A percentile compares a stretch with the other conserved stretches of the same genome.
Evolutionary conservation across 352 stramenopile genomes (phyloP).

Genomic region (Aphanomyces euteiches): DNA sequence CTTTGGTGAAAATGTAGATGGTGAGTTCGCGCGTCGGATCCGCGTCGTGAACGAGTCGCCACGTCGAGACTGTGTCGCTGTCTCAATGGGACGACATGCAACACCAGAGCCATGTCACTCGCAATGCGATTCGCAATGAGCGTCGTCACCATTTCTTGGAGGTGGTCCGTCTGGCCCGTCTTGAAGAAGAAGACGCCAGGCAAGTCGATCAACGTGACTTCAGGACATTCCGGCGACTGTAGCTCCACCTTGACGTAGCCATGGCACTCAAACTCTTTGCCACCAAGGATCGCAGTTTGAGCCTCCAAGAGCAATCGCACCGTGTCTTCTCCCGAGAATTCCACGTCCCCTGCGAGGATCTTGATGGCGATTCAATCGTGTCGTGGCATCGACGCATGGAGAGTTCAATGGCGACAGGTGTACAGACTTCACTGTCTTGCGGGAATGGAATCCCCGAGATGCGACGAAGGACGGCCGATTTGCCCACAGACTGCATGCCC

Average conservation of each 20-base stretch:
- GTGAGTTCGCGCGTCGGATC: slow-evolving; percentile 3
- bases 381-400: slow-evolving; percentile 1
- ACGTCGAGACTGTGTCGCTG: background rate
- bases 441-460: slow-evolving; percentile 14
- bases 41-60: slow-evolving; percentile 5
- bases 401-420: slow-evolving; percentile 16
- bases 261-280: slow-evolving; percentile 18
- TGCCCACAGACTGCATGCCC: slow-evolving; percentile 21
- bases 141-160: background rate
- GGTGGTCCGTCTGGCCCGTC: background rate
- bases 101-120: background rate
- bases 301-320: background rate
- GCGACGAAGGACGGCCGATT: slow-evolving; percentile 12
- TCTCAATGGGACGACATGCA: slow-evolving; percentile 14
- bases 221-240: background rate
- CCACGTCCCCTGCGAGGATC: slow-evolving; percentile 1
- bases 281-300: slow-evolving; percentile 6
- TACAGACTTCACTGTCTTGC: background rate
- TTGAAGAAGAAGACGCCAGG: slow-evolving; percentile 5
- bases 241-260: slow-evolving; percentile 8
- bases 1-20: slow-evolving; percentile 20
- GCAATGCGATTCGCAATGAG: slow-evolving; percentile 7
- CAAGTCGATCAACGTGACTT: slow-evolving; percentile 15
- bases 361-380: background rate
- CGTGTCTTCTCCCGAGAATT: background rate